These are phyloP conservation scores for Aspergillus asperescens DNA, from an alignment of 495 filamentous ascomycete genomes.

Conservation along the genomic window DNA sequence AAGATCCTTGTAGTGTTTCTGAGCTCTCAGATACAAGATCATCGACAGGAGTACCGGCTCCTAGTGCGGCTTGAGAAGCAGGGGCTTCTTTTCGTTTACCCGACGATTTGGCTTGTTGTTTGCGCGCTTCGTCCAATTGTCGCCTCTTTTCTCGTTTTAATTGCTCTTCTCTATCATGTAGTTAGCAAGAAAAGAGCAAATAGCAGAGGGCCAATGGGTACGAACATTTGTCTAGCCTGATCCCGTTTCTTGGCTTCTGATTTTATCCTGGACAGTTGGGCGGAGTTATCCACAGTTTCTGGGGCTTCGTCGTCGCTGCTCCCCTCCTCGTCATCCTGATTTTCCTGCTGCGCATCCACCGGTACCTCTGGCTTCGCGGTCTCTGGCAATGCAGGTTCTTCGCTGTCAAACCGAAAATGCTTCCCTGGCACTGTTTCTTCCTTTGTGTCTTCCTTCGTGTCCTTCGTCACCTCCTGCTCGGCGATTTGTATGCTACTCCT, in stretches of 20 bases:
- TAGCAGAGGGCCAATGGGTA: neutral
- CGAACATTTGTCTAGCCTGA: slow-evolving; percentile 33
- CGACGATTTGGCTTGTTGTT: slow-evolving; percentile 41
- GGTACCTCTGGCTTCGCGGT: slow-evolving; percentile 21
- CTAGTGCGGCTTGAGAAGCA: neutral
- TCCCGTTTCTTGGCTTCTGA: slow-evolving; percentile 41
- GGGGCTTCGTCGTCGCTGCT: slow-evolving; percentile 46
- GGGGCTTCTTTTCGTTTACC: slow-evolving; percentile 31
- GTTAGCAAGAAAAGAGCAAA: slow-evolving; percentile 16
- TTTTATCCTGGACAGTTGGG: slow-evolving; percentile 37
- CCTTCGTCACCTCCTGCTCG: slow-evolving; percentile 18
- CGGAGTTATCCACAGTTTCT: slow-evolving; percentile 45
- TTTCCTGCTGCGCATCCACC: slow-evolving; percentile 21
- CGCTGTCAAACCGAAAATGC: slow-evolving; percentile 42
- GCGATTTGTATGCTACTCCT: slow-evolving; percentile 24
- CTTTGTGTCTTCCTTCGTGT: slow-evolving; percentile 12
- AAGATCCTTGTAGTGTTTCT: slow-evolving; percentile 40
- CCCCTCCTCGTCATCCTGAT: slow-evolving; percentile 27
- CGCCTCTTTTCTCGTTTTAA: slow-evolving; percentile 43
- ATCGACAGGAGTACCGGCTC: slow-evolving; percentile 17
- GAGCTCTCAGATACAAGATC: slow-evolving; percentile 39
- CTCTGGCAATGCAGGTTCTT: slow-evolving; percentile 36
- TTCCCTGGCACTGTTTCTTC: slow-evolving; percentile 22
- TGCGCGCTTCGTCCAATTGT: slow-evolving; percentile 44
- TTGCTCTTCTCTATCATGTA: slow-evolving; percentile 36